Evolutionary conservation across 805 yeast genomes (phyloP), one percentile per base, ranked within the genome.

Genomic region (Candida manassasensis): DNA sequence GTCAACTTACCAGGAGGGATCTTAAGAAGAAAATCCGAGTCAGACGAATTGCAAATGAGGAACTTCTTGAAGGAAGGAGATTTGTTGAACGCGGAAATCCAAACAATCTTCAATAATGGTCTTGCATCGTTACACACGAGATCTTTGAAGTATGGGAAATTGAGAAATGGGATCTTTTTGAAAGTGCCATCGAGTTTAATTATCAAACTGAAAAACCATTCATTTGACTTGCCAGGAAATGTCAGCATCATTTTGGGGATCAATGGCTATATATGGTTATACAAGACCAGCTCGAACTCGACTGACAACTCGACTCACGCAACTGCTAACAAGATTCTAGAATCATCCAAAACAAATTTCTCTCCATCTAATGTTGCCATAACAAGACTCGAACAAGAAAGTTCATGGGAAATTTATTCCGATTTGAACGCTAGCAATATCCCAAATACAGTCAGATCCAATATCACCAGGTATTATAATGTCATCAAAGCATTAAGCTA

Each of bases 1-100:
- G 96, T 93, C 14, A 93, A 93, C 57, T 70, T 93, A 43, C 99
- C 99, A 2, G 98, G 99, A 36, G 99, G 99, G 37, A 84, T 93
- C 2, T 65, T 93, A 49, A 76, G 98, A 60, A 75, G 98, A 52
- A 93, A 94, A 57, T 79, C 89, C 21, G 98, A 94, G 54, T 79
- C 84, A 44, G 99, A 93, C 64, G 98, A 93, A 63, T 69, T 93
- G 44, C 96, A 90, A 55, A 93, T 94, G 99, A 75, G 98, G 51
- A 77, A 75, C 47, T 86, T 89, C 51, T 66, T 93, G 48, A 93
- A 93, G 55, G 99, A 94, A 53, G 98, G 98, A 11, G 98, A 93
- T 58, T 68, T 94, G 42, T 68, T 93, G 40, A 93, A 93, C 55
- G 96, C 97, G 28, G 99, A 93, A 59, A 96, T 93, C 12, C 98